phyloP scores from a whole-genome alignment of 208 protist species.

The Zelonia costaricensis region DNA sequence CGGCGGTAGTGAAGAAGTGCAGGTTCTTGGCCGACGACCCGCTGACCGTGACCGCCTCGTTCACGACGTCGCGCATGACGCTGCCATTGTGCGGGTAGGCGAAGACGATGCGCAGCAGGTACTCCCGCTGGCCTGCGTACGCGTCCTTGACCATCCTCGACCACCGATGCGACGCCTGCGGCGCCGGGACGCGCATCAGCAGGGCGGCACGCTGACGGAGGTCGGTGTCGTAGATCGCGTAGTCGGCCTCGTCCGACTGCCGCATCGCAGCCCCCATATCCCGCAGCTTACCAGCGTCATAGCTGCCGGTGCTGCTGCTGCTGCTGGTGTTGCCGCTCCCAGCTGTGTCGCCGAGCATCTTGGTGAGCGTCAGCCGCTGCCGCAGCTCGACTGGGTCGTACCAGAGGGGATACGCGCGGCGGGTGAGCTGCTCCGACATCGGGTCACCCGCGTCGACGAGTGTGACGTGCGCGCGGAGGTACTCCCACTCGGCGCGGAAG shows the following conservation, averaged over 20 bases:
- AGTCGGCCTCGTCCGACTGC: conserved; percentile 9
- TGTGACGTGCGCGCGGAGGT: conserved; percentile 49
- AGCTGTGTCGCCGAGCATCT: not conserved
- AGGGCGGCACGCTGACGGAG: conserved; percentile 15
- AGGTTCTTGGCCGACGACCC: conserved; percentile 27
- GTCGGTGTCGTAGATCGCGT: conserved; percentile 16
- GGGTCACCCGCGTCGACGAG: conserved; percentile 46
- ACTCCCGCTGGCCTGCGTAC: conserved; percentile 54
- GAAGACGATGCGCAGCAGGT: conserved; percentile 63
- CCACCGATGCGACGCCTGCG: conserved; percentile 24
- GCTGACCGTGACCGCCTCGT: conserved; percentile 30
- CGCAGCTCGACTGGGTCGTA: conserved; percentile 1
- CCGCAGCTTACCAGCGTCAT: no score
- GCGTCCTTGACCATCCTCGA: conserved; percentile 17
- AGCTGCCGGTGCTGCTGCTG: not conserved
- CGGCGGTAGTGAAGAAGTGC: conserved; percentile 46
- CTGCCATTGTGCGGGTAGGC: conserved; percentile 79
- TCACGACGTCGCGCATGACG: conserved; percentile 63
- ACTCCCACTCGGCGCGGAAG: conserved; percentile 46
- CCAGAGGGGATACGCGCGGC: conserved; percentile 27
- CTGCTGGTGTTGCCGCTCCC: not conserved
- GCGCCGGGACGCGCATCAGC: conserved; percentile 4
- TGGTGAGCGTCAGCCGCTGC: conserved; percentile 8
- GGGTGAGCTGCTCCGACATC: conserved; percentile 29
- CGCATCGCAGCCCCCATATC: not conserved